These are phyloP conservation scores for Lizanozyma gosingica DNA, from an alignment of 1,139 yeast genomes.

Conservation along the genomic window DNA sequence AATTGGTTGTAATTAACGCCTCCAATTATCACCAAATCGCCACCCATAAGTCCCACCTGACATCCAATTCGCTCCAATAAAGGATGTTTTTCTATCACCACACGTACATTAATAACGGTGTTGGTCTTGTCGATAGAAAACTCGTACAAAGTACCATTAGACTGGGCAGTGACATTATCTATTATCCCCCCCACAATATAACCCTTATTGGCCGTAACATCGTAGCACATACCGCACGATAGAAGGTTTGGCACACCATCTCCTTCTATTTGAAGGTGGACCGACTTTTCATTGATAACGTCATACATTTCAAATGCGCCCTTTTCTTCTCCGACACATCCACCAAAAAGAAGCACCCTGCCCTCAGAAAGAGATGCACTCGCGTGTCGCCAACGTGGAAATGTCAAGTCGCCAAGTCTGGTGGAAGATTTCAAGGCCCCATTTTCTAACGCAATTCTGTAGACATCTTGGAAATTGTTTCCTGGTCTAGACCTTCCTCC, in stretches of 20 bases:
- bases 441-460: slow-evolving; percentile 9
- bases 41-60: slow-evolving; percentile 16
- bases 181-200: slow-evolving; percentile 48
- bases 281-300: slow-evolving; percentile 10
- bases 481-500: slow-evolving; percentile 71
- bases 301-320: slow-evolving; percentile 15
- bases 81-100: slow-evolving; percentile 6
- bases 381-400: slow-evolving; percentile 47
- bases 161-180: slow-evolving; percentile 19
- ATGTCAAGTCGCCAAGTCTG: slow-evolving; percentile 26
- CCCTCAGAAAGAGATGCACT: slow-evolving; percentile 24
- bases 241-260: slow-evolving; percentile 10
- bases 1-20: slow-evolving; percentile 44
- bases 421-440: slow-evolving; percentile 24
- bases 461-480: slow-evolving; percentile 25
- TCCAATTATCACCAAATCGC: slow-evolving; percentile 40
- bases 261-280: slow-evolving; percentile 10
- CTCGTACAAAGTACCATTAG: slow-evolving; percentile 24
- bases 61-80: slow-evolving; percentile 42
- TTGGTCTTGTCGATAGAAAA: slow-evolving; percentile 17
- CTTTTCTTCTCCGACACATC: slow-evolving; percentile 14
- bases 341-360: slow-evolving; percentile 47
- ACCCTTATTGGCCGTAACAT: slow-evolving; percentile 23
- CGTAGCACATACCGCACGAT: slow-evolving; percentile 29
- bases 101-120: slow-evolving; percentile 5